These are phyloP conservation scores for Trematosphaeria pertusa DNA, from an alignment of 2,329 filamentous ascomycete species.

Conservation along the genomic window DNA sequence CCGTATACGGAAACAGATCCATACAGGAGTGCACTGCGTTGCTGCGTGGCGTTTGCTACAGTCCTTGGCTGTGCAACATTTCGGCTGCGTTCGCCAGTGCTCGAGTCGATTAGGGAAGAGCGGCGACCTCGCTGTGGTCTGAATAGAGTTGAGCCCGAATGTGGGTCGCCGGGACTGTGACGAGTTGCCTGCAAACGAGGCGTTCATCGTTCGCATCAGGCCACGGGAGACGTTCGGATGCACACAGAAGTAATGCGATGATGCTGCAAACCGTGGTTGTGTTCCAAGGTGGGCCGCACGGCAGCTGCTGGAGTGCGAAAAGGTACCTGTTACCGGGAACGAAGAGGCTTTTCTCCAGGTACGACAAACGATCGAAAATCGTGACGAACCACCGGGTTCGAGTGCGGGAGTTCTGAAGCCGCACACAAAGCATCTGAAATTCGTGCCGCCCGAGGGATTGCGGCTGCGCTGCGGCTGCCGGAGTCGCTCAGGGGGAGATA, in stretches of 20 bases:
- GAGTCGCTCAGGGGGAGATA: no score
- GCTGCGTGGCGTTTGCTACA: neutral
- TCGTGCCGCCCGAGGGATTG: no score
- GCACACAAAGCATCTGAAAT: no score
- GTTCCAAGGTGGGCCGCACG: slow-evolving; percentile 19
- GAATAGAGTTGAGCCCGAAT: neutral
- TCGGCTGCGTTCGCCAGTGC: neutral
- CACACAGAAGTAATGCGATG: slow-evolving; percentile 8
- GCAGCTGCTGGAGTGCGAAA: slow-evolving; percentile 23
- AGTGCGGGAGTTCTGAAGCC: no score
- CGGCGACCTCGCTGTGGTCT: neutral
- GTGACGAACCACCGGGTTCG: slow-evolving; percentile 17
- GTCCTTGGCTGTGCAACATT: neutral
- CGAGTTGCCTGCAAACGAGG: no score
- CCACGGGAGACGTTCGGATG: neutral
- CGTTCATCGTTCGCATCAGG: neutral
- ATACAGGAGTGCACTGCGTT: neutral
- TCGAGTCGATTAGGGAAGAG: neutral
- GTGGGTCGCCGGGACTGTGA: neutral
- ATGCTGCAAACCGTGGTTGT: slow-evolving; percentile 15
- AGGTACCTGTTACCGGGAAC: slow-evolving; percentile 23
- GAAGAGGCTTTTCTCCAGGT: slow-evolving; percentile 17
- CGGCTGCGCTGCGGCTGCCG: no score
- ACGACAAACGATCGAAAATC: slow-evolving; percentile 22
- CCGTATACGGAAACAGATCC: neutral